Percentiles rank a stretch among this genome's conserved stretches.
Conservation (phyloP, 345 rosid genomes). For the Lepidium sativum region DNA sequence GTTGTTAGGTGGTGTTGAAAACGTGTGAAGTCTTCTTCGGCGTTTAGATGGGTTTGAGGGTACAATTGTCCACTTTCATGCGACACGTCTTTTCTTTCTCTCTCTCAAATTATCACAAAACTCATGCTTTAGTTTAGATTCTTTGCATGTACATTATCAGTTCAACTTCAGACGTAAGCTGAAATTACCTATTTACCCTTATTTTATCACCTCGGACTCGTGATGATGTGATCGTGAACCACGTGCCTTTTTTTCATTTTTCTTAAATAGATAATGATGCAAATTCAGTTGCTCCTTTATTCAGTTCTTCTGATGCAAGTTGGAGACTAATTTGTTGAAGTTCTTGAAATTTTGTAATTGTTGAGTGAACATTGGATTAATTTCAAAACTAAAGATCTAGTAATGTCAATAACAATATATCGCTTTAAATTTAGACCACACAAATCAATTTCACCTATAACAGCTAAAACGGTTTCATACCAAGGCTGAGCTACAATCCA, state of each 20-base stretch:
- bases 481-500: slow-evolving; percentile 12
- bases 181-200: slow-evolving; percentile 2
- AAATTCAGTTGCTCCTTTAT: background rate
- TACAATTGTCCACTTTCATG: slow-evolving; percentile 13
- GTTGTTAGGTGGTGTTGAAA: slow-evolving; percentile 27
- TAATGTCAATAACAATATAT: background rate
- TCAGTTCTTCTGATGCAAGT: background rate
- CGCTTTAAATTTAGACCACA: background rate
- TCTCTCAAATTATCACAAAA: background rate
- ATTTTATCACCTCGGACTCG: background rate
- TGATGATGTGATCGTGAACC: background rate
- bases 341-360: background rate
- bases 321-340: background rate
- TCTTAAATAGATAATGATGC: background rate
- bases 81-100: slow-evolving; percentile 16
- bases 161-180: slow-evolving; percentile 9
- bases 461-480: slow-evolving; percentile 3
- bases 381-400: background rate
- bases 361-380: background rate
- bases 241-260: background rate
- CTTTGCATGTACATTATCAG: background rate
- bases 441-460: background rate
- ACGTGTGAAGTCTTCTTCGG: slow-evolving; percentile 21
- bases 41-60: background rate
- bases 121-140: slow-evolving; percentile 14